These are phyloP conservation scores for Phialocephala sp. DNA, from an alignment of 2,329 filamentous ascomycete genomes.

Conservation along the genomic window DNA sequence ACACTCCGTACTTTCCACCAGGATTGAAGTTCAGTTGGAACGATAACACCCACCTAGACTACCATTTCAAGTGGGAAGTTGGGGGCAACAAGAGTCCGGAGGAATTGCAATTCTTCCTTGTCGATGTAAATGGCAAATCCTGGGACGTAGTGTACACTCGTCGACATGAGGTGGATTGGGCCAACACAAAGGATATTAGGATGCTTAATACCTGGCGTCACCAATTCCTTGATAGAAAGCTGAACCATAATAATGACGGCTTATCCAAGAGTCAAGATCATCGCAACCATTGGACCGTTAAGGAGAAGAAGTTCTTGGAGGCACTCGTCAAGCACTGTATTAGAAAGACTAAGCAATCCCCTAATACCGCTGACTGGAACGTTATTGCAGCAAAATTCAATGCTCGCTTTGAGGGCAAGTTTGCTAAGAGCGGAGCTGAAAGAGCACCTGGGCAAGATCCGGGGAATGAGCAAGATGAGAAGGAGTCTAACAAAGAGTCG, in stretches of 20 bases:
- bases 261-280: background rate
- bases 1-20: background rate
- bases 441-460: background rate
- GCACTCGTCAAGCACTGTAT: background rate
- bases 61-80: background rate
- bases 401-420: background rate
- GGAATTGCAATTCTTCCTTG: background rate
- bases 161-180: slow-evolving; percentile 13
- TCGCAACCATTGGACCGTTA: slow-evolving; percentile 1
- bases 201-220: slow-evolving; percentile 10
- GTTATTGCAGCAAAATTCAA: background rate
- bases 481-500: background rate
- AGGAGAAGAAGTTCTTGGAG: background rate
- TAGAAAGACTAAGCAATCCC: background rate
- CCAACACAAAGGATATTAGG: background rate
- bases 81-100: background rate
- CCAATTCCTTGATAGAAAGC: slow-evolving; percentile 6
- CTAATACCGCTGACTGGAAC: background rate
- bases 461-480: background rate
- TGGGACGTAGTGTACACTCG: background rate
- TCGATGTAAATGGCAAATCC: background rate
- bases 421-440: background rate
- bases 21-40: background rate
- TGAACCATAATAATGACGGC: background rate
- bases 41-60: background rate